Percentiles rank a stretch among this genome's conserved stretches.
phyloP scores from a whole-genome alignment of 768 basidiomycete species.

The Leucocoprinus birnbaumii region DNA sequence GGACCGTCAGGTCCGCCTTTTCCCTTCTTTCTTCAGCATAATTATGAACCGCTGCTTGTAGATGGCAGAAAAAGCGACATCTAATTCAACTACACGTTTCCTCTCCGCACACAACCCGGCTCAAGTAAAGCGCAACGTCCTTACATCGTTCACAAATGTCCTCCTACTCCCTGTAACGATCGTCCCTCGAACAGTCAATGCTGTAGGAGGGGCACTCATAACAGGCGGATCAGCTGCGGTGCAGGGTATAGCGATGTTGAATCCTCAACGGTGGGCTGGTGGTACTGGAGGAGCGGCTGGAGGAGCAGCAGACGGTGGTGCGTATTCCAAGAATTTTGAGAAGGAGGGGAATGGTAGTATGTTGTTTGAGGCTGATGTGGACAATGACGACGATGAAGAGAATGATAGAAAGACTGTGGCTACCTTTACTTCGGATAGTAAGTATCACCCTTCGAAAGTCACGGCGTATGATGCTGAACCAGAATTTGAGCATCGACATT shows the following conservation, averaged over 20 bases:
- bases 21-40: not conserved
- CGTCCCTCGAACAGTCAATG: slow-evolving; percentile 79
- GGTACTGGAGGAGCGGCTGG: slow-evolving; percentile 18
- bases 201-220: slow-evolving; percentile 63
- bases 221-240: slow-evolving; percentile 77
- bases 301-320: slow-evolving; percentile 16
- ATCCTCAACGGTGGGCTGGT: slow-evolving; percentile 83
- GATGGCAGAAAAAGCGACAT: slow-evolving; percentile 10
- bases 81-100: slow-evolving; percentile 47
- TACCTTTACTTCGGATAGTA: slow-evolving; percentile 10
- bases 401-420: not conserved
- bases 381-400: slow-evolving; percentile 8
- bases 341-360: slow-evolving; percentile 34
- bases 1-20: slow-evolving; percentile 63
- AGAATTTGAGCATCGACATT: not conserved
- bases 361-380: slow-evolving; percentile 48
- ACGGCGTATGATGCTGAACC: not conserved
- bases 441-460: slow-evolving; percentile 1
- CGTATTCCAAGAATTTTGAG: slow-evolving; percentile 35
- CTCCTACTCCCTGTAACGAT: slow-evolving; percentile 94
- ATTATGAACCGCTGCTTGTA: not conserved
- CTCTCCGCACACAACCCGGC: slow-evolving; percentile 86
- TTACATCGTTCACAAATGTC: slow-evolving; percentile 88
- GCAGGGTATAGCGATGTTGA: slow-evolving; percentile 85
- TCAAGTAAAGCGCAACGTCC: slow-evolving; percentile 86